These are phyloP conservation scores for Bacidia gigantensis DNA, from an alignment of 495 filamentous ascomycete genomes.

Conservation along the genomic window DNA sequence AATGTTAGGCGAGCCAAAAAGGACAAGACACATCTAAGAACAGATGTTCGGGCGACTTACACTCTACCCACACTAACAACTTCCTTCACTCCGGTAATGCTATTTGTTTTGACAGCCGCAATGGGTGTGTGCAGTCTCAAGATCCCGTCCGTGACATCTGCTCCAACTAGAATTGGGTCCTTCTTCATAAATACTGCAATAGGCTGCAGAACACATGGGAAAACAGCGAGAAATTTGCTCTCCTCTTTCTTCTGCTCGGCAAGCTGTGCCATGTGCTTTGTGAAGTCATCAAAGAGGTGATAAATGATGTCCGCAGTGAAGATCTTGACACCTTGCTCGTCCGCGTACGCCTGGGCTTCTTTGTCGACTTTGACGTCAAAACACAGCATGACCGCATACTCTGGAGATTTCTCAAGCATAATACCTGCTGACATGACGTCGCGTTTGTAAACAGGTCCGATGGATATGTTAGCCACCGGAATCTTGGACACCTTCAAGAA, in stretches of 20 bases:
- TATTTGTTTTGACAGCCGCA: conserved; percentile 66
- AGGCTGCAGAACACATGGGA: conserved; percentile 79
- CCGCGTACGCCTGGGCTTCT: conserved; percentile 80
- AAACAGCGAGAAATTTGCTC: conserved; percentile 85
- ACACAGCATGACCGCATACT: conserved; percentile 97
- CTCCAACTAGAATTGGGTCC: conserved; percentile 85
- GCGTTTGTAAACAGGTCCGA: conserved; percentile 95
- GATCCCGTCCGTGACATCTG: conserved; percentile 85
- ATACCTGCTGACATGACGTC: conserved; percentile 93
- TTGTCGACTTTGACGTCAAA: conserved; percentile 99
- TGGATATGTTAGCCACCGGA: conserved; percentile 91
- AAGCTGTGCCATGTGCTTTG: conserved; percentile 76
- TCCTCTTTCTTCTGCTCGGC: conserved; percentile 90
- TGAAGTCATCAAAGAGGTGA: conserved; percentile 94
- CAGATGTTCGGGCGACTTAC: conserved; percentile 42
- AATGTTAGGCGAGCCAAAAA: neutral
- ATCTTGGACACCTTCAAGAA: conserved; percentile 93
- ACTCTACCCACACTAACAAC: conserved; percentile 80
- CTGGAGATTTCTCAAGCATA: conserved; percentile 93
- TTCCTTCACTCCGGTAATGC: conserved; percentile 66
- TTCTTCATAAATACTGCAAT: conserved; percentile 99
- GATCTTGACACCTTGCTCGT: conserved; percentile 92
- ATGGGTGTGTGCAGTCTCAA: conserved; percentile 79
- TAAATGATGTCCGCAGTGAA: conserved; percentile 99
- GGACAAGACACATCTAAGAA: neutral